Evolutionary conservation across 352 stramenopile genomes (phyloP).

Genomic region (Thraustochytrium sp.): DNA sequence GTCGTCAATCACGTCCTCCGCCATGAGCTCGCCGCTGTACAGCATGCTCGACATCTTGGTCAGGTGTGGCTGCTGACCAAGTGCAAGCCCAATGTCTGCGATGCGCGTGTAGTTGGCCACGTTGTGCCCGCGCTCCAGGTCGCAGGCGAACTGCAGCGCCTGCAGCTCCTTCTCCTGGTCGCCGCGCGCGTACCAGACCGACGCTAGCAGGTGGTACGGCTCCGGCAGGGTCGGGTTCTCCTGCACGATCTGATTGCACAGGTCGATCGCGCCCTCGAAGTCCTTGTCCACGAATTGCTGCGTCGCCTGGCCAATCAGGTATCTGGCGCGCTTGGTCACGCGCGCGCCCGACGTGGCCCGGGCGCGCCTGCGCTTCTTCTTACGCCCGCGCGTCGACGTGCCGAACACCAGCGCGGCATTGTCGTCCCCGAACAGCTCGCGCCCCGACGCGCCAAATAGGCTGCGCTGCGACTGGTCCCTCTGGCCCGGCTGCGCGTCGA

Average conservation of each 20-base stretch:
- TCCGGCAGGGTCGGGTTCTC: neutral
- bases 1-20: neutral
- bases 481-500: conserved; percentile 22
- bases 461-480: neutral
- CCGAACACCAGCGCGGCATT: neutral
- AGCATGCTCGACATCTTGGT: neutral
- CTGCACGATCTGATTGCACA: neutral
- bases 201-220: conserved; percentile 6
- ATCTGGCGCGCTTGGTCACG: neutral
- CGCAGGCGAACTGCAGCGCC: conserved; percentile 14
- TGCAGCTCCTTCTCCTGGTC: conserved; percentile 27
- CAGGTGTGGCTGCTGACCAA: neutral
- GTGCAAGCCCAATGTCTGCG: neutral
- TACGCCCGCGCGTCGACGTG: neutral
- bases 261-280: neutral
- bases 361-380: neutral
- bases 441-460: conserved; percentile 4
- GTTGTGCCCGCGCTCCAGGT: neutral
- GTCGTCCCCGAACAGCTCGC: neutral
- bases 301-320: conserved; percentile 8
- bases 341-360: neutral
- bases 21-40: neutral
- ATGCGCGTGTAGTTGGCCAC: conserved; percentile 9
- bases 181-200: neutral
- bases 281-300: neutral